Evolutionary conservation across 306 rosid species (phyloP).

Genomic region (Begonia loranthoides): DNA sequence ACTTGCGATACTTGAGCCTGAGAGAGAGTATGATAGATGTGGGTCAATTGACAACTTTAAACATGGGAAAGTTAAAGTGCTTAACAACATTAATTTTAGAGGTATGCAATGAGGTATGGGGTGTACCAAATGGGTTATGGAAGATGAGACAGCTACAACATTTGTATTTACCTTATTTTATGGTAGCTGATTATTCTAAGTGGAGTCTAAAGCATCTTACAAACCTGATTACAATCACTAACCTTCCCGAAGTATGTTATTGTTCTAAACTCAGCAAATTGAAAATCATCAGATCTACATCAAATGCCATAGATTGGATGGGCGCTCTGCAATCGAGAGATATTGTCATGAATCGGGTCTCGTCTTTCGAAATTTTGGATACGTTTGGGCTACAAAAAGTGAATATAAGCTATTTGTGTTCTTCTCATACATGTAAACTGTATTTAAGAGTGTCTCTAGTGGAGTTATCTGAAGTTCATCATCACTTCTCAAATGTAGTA

Average conservation of each 20-base stretch:
- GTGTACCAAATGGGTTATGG: slow-evolving; percentile 21
- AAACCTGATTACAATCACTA: no score
- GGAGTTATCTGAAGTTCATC: not conserved
- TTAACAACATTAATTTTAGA: slow-evolving; percentile 26
- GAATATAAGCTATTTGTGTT: not conserved
- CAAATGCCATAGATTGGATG: not conserved
- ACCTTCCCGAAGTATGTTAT: slow-evolving; percentile 2
- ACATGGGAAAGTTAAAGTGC: slow-evolving; percentile 28
- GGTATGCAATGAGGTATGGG: not conserved
- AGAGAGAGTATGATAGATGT: slow-evolving; percentile 5
- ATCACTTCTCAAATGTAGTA: not conserved
- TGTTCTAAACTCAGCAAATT: not conserved
- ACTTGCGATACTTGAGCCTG: slow-evolving; percentile 31
- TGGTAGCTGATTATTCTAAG: no score
- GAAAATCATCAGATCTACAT: not conserved
- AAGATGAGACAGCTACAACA: slow-evolving; percentile 31
- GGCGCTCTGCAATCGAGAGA: no score
- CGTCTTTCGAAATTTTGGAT: no score
- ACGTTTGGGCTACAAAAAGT: no score
- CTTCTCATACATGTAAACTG: not conserved
- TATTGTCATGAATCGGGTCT: no score
- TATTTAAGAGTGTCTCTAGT: not conserved
- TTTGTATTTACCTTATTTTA: slow-evolving; percentile 27
- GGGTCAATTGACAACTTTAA: slow-evolving; percentile 11
- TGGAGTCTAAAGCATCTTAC: no score